Evolutionary conservation across 192 early-diverging fungal species (phyloP), one percentile per base, ranked within the genome.

Genomic region (Thamnidium elegans): DNA sequence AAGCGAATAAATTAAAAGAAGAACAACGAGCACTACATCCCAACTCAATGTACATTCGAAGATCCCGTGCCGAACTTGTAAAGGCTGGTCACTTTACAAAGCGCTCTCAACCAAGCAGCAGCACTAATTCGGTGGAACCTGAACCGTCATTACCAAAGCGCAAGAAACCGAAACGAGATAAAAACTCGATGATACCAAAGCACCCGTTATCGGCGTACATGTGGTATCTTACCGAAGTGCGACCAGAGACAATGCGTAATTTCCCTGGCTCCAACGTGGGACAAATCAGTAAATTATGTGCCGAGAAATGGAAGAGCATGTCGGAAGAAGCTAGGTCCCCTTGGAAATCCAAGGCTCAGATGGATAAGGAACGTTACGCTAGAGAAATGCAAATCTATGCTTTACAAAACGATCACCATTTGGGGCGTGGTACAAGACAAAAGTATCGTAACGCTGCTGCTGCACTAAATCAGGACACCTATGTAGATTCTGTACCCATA

Each of bases 171-270:
- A 85, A 77, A 54, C 76, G 78, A 45, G 74, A 77, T 54, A 83
- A 85, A 58, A 80, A 84, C 44, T 81, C 81, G 0, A 59, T 73
- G 51, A 81, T 81, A 17, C 88, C 88, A 42, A 89, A 88, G 58
- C 88, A 90, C 62, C 88, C 88, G 46, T 80, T 88, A 70, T 88
- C 84, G 1, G 86, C 84, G 15, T 90, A 87, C 62, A 70, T 90
- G 44, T 87, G 78, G 65, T 90, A 81, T 52, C 56, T 90, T 56
- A 79, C 74, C 15, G 81, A 85, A 6, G 81, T 83, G 34, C 72
- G 88, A 11, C 83, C 84, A 7, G 70, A 74, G n/a, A 78, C 82
- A 21, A 76, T 85, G 47, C 75, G 74, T 46, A 76, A 86, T 50
- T 78, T 80, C 51, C 77, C 86, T 19, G 86, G 84, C 10, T 81